Evolutionary conservation across 257 asterid genomes (phyloP).

Genomic region (Verbena officinalis): DNA sequence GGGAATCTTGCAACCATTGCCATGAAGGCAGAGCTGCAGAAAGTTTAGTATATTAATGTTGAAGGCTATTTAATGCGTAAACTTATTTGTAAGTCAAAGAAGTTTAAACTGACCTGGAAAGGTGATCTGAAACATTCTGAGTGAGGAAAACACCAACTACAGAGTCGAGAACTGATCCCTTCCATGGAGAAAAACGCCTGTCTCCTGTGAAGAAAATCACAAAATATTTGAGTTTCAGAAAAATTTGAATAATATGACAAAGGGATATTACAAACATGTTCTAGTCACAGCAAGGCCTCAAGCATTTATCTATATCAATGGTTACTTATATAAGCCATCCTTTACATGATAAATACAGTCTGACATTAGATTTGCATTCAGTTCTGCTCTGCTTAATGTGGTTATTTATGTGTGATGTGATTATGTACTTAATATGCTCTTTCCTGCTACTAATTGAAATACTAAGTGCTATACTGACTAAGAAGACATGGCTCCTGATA

Average conservation of each 20-base stretch:
- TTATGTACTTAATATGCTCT: neutral
- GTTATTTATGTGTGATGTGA: neutral
- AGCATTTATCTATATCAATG: neutral
- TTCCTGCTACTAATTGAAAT: slow-evolving; percentile 20
- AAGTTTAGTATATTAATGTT: slow-evolving; percentile 10
- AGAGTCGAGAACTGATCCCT: slow-evolving; percentile 81
- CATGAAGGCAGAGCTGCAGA: slow-evolving; percentile 83
- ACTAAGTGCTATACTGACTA: neutral
- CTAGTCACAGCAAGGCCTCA: slow-evolving; percentile 4
- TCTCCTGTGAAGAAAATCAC: slow-evolving; percentile 49
- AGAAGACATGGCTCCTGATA: neutral
- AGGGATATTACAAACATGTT: neutral
- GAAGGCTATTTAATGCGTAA: slow-evolving; percentile 8
- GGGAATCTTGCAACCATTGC: slow-evolving; percentile 65
- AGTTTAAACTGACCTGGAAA: slow-evolving; percentile 58
- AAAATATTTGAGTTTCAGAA: slow-evolving; percentile 20
- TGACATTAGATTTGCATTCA: slow-evolving; percentile 20
- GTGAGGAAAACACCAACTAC: slow-evolving; percentile 79
- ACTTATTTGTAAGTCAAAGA: slow-evolving; percentile 12
- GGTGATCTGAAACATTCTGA: slow-evolving; percentile 77
- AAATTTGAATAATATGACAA: slow-evolving; percentile 16
- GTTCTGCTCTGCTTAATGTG: neutral
- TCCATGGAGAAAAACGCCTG: slow-evolving; percentile 75
- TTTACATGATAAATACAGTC: neutral
- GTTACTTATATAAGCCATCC: neutral